Base-by-base conservation (phyloP, 768 basidiomycete species). In the Leccinum incarnatum region DNA sequence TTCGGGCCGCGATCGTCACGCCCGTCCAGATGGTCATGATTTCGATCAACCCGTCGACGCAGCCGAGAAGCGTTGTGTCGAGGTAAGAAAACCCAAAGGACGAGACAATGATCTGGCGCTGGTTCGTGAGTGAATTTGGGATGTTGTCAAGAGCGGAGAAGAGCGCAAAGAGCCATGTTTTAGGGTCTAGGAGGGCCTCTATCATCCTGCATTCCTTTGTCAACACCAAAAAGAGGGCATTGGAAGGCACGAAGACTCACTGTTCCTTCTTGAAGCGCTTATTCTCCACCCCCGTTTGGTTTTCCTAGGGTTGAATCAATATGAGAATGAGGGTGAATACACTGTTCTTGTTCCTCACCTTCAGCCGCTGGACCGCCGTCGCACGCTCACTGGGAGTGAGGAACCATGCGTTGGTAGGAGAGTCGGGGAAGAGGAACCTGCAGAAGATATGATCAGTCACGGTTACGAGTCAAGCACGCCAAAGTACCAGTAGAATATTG, bases 271-370 rank as follows among this genome's bases (percentile, higher is more conserved):
- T 92, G 75, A 89, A 92, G 54, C 79, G 79, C 65, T 92, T 93
- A 67, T 90, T 91, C 72, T 91, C 90, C 11, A 91, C 81, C 32
- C 90, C 90, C 1, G 88, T 88, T 81, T 92, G 88, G 62, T 91
- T 90, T 71, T 77, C 81, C 83, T 86, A 62, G 8, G 21, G 14
- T 19, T 5, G 17, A 48, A 10, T 62, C 6, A 60, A 27, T 51
- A 45, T 27, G 8, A 1, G 23, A 21, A 30, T 32, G 2, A 5
- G 42, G 10, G 54, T 40, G 8, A 5, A 15, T 17, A 40, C 36
- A 12, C 46, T 2, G n/a, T 21, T 19, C 21, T n/a, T 42, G 5
- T n/a, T 14, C 32, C 58, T 17, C 46, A 84, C 85, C 77, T 86
- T 85, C 58, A 91, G 81, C 10, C 89, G 81, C 51, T 76, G 78